Percentiles rank a stretch among this genome's conserved stretches.
phyloP scores from a whole-genome alignment of 2,329 filamentous ascomycete species.

The Colletotrichum somersetense region DNA sequence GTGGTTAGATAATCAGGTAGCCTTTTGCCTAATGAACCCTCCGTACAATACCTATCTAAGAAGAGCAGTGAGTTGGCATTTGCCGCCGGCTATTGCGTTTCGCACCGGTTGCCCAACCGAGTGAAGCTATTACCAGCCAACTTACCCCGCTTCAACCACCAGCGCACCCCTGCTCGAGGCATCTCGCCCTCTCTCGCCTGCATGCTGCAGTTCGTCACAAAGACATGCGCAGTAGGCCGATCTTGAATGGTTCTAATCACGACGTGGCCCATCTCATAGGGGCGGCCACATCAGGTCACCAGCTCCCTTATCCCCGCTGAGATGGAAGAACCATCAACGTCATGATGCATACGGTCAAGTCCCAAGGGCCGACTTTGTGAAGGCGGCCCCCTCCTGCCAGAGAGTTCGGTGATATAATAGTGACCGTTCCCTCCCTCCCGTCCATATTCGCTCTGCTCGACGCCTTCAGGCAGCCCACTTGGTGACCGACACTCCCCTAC shows the following conservation, averaged over 20 bases:
- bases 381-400: neutral
- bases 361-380: constrained; percentile 6
- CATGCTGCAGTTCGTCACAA: constrained; percentile 13
- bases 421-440: neutral
- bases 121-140: constrained; percentile 23
- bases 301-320: constrained; percentile 12
- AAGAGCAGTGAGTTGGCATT: neutral
- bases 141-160: constrained; percentile 29
- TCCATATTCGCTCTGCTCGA: neutral
- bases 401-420: neutral
- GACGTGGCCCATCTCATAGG: neutral
- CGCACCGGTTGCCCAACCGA: neutral
- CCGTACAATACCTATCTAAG: no score
- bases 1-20: no score
- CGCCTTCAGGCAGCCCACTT: neutral
- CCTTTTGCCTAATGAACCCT: no score
- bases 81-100: neutral
- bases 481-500: neutral
- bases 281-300: constrained; percentile 24
- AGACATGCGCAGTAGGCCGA: neutral
- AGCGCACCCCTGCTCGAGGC: neutral
- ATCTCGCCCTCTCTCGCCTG: constrained; percentile 15
- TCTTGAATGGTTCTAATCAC: neutral
- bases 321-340: constrained; percentile 1
- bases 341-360: constrained; percentile 9